Evolutionary conservation across 2,329 filamentous ascomycete species (phyloP).

Genomic region (Helicocarpus griseus): DNA sequence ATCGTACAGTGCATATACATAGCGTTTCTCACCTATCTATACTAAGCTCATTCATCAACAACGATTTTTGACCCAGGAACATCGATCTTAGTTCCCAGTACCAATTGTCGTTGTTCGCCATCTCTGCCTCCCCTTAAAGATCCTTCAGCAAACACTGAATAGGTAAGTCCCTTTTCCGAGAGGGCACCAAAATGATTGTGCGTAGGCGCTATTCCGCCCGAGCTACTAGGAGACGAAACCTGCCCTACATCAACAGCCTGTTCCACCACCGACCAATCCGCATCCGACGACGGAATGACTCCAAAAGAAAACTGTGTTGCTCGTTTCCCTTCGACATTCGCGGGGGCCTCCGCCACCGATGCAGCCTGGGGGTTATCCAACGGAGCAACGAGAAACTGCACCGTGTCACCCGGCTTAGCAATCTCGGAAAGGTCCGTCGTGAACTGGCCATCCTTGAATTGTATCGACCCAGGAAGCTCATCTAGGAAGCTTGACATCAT

Average conservation of each 20-base stretch:
- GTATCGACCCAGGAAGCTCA: slow-evolving; percentile 15
- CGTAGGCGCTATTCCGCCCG: slow-evolving; percentile 14
- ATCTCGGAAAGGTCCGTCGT: slow-evolving; percentile 31
- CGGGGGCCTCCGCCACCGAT: background rate
- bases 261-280: background rate
- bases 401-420: slow-evolving; percentile 27
- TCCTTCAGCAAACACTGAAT: slow-evolving; percentile 8
- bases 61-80: slow-evolving; percentile 12
- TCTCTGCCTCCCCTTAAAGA: background rate
- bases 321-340: background rate
- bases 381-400: slow-evolving; percentile 34
- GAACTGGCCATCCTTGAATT: slow-evolving; percentile 19
- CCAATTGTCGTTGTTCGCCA: background rate
- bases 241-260: too few relatives aligned
- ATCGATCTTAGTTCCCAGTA: slow-evolving; percentile 13
- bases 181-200: slow-evolving; percentile 29
- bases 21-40: background rate
- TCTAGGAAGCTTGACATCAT: slow-evolving; percentile 12
- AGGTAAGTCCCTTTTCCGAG: slow-evolving; percentile 30
- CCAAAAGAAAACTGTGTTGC: slow-evolving; percentile 24
- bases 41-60: background rate
- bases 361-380: background rate
- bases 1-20: background rate
- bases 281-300: slow-evolving; percentile 21
- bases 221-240: background rate